phyloP scores from a whole-genome alignment of 2,329 filamentous ascomycete genomes.

The Mariannaea elegans region DNA sequence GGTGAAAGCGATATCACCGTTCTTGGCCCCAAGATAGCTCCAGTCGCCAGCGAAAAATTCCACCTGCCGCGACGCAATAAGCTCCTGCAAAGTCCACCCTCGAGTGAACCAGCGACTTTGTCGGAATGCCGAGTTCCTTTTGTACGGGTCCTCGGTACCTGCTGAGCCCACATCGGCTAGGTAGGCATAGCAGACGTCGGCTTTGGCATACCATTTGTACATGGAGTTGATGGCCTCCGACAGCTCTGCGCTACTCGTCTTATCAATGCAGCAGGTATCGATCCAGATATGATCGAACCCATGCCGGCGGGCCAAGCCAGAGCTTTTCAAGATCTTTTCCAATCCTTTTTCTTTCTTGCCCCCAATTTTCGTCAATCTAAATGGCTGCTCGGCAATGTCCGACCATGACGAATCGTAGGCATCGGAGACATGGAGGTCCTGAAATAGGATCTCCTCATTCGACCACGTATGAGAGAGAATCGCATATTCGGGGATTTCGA shows the following conservation, averaged over 20 bases:
- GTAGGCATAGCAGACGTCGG: conserved; percentile 24
- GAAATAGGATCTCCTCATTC: conserved; percentile 10
- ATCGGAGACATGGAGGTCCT: neutral
- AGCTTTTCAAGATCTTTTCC: neutral
- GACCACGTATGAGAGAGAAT: conserved; percentile 21
- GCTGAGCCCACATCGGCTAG: conserved; percentile 15
- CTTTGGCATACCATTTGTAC: conserved; percentile 24
- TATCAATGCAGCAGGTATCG: conserved; percentile 30
- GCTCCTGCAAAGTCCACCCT: conserved; percentile 31
- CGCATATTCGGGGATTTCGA: conserved; percentile 9
- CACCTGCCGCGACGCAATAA: conserved; percentile 4
- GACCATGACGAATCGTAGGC: neutral
- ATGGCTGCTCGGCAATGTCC: neutral
- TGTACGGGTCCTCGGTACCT: neutral
- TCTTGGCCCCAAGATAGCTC: conserved; percentile 17
- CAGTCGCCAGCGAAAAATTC: conserved; percentile 19
- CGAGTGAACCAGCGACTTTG: conserved; percentile 14
- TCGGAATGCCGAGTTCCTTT: neutral
- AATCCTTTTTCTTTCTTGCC: neutral
- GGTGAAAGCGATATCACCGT: neutral
- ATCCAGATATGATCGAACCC: conserved; percentile 19
- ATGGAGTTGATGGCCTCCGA: conserved; percentile 31
- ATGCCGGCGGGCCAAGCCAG: neutral
- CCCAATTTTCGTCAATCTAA: neutral
- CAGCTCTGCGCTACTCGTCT: conserved; percentile 25